These are phyloP conservation scores for Coniosporium apollinis DNA, from an alignment of 495 filamentous ascomycete genomes.

Conservation along the genomic window DNA sequence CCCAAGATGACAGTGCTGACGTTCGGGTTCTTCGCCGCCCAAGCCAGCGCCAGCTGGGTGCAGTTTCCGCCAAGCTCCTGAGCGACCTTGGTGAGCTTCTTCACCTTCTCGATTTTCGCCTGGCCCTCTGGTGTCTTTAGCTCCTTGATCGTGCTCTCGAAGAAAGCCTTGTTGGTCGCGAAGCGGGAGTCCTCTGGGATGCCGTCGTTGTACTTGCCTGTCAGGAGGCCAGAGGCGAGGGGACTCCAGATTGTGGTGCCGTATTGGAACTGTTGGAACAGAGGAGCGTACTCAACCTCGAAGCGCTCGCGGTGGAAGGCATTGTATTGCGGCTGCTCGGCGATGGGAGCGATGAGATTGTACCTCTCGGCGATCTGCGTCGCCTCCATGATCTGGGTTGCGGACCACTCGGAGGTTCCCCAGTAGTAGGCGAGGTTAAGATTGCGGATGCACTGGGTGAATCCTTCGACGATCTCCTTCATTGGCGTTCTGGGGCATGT, in stretches of 20 bases:
- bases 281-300: conserved; percentile 27
- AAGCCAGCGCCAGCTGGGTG: conserved; percentile 21
- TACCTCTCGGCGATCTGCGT: conserved; percentile 37
- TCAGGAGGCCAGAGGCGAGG: conserved; percentile 25
- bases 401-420: conserved; percentile 40
- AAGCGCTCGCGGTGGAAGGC: conserved; percentile 37
- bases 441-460: conserved; percentile 30
- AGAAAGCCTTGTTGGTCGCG: conserved; percentile 20
- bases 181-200: conserved; percentile 27
- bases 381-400: conserved; percentile 38
- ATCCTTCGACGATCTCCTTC: conserved; percentile 33
- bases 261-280: conserved; percentile 25
- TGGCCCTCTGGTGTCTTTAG: conserved; percentile 22
- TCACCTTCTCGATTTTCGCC: conserved; percentile 27
- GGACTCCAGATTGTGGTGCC: conserved; percentile 28
- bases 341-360: conserved; percentile 38
- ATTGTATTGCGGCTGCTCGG: conserved; percentile 44
- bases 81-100: conserved; percentile 23
- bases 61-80: conserved; percentile 23
- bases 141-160: conserved; percentile 18
- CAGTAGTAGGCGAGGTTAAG: conserved; percentile 33
- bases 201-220: conserved; percentile 29
- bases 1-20: conserved; percentile 28
- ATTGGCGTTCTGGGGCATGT: conserved; percentile 23
- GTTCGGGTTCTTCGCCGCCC: conserved; percentile 25